Base-by-base conservation (phyloP, 179 eudicot species). In the Spinacia oleracea region DNA sequence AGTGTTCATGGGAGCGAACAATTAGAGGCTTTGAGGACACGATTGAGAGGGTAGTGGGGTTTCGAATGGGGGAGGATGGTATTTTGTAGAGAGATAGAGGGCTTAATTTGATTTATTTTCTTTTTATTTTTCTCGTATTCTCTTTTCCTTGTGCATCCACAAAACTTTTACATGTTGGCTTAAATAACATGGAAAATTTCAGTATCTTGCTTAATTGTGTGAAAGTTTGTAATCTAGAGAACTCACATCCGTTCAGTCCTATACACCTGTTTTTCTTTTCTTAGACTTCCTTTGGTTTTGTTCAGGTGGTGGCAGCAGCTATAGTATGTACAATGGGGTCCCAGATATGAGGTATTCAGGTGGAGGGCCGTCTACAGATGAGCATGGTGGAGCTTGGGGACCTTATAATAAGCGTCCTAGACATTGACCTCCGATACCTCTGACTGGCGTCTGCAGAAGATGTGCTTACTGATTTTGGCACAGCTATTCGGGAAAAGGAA, bases 281-380 rank as follows among this genome's bases (percentile, higher is more conserved):
- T 77, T 70, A 66, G 20, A 25, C 38, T 46, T 56, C 60, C 0
- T 14, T 46, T 80, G 68, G 35, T 46, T 77, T 35, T 23, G 34
- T 65, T 46, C 34, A 92, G 93, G 89, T 81, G 84, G 73, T 72
- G 89, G 91, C 27, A 83, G 63, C 9, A 5, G 85, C 65, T 90
- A 93, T 79, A 91, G 89, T 50, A 77, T 85, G 86, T 80, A 82
- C 75, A 86, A 83, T 46, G 83, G 85, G 60, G 83, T 87, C 85
- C 86, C 87, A 18, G 98, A 90, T 15, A 82, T 72, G 82, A 89
- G 92, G 81, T 90, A 90, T 80, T 77, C 84, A 23, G 87, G 89
- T 40, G 81, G 83, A 70, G 82, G 43, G 2, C 18, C 86, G 56
- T 84, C 78, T 67, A 85, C 88, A 25, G 91, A 89, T 64, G 69